Conservation (phyloP, 2,329 filamentous ascomycete species). For the Botryotinia narcissicola region DNA sequence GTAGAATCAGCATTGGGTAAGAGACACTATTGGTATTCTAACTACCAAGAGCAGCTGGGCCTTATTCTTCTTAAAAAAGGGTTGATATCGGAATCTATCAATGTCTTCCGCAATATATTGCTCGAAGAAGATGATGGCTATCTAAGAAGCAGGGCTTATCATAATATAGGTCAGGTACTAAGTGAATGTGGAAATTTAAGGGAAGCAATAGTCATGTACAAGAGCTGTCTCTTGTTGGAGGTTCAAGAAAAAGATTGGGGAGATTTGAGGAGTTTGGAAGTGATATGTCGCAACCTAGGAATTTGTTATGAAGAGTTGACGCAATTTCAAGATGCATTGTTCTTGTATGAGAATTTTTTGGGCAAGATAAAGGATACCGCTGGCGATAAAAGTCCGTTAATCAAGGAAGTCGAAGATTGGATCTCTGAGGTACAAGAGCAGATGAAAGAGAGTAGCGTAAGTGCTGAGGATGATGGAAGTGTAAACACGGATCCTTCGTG, state of each 20-base stretch:
- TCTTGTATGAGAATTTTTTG: not conserved
- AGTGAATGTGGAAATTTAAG: not conserved
- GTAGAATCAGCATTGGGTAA: not conserved
- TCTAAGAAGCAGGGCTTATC: rapidly evolving
- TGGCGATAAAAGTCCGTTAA: rapidly evolving
- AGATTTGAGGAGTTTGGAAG: rapidly evolving
- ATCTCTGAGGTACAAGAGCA: not conserved
- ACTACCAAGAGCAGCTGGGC: rapidly evolving
- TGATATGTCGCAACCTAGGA: rapidly evolving
- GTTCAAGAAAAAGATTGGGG: rapidly evolving
- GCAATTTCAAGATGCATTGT: not conserved
- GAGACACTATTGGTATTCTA: not conserved
- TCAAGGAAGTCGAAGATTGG: not conserved
- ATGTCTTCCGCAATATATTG: not conserved
- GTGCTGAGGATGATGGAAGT: not conserved
- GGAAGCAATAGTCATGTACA: not conserved
- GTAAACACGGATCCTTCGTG: not conserved
- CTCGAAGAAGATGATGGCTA: rapidly evolving
- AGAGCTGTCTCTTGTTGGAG: rapidly evolving
- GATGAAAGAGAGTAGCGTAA: not conserved
- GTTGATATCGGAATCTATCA: not conserved
- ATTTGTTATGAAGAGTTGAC: not conserved
- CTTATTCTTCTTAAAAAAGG: rapidly evolving
- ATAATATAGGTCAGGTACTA: rapidly evolving
- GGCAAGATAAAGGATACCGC: not conserved